Evolutionary conservation across 768 basidiomycete species (phyloP), one percentile per base, ranked within the genome.

Genomic region (Suillus clintonianus): DNA sequence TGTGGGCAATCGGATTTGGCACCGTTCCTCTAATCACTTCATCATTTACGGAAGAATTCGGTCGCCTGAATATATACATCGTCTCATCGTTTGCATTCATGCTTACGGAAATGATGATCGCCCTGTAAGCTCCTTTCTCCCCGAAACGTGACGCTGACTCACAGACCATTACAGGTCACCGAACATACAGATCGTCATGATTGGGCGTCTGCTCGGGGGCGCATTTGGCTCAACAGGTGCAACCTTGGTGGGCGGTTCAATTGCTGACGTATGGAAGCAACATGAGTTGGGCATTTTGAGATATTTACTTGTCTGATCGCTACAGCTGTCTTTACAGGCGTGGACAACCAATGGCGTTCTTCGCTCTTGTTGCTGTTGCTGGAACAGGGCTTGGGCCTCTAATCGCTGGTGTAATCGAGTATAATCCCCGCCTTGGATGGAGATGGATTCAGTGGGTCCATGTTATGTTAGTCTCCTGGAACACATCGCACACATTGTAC

Each of bases 401-500:
- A 0, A 73, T 81, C 10, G 83, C 85, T 32, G 87, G 86, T 30
- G 88, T 85, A 84, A 80, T 89, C 30, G 87, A 90, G 65, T 79
- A 83, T 66, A 83, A 85, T 62, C 75, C 79, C 0, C 77, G 75
- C 30, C 72, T 91, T 6, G 79, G 79, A 67, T 92, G 91, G 89
- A 79, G 89, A 22, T 92, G 90, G 89, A 89, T 94, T 24, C 85
- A 90, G 69, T 93, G 90, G 90, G 80, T 91, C 13, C 85, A 87
- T 65, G 77, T 86, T 66, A 90, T 88, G 87, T 85, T 43, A 45
- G 54, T 48, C 55, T 19, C 63, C 57, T 62, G 56, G 58, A 57
- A 59, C 59, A 59, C 34, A 36, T 41, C 51, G 15, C 39, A 39
- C 6, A 11, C 13, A 42, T 54, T 41, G 57, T 45, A 36, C 24